Percentiles rank a stretch among this genome's conserved stretches.
Evolutionary conservation across 2,329 filamentous ascomycete species (phyloP).

Genomic region (Elsinoe arachidis): DNA sequence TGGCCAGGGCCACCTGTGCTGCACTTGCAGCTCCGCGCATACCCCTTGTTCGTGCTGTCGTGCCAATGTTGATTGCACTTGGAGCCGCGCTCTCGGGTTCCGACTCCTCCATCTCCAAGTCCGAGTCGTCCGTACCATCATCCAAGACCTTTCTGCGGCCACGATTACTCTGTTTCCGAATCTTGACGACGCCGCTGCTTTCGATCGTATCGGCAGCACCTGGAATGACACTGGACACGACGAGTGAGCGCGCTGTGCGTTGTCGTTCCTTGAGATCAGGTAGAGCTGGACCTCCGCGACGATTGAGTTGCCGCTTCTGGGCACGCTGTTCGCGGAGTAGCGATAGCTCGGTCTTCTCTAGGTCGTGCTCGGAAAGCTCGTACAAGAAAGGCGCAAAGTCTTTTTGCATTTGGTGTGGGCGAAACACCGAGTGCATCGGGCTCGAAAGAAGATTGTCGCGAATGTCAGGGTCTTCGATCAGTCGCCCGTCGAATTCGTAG

Average conservation of each 20-base stretch:
- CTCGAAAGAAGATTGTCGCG: slow-evolving; percentile 77
- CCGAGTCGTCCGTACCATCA: slow-evolving; percentile 67
- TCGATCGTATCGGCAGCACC: slow-evolving; percentile 73
- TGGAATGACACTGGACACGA: slow-evolving; percentile 87
- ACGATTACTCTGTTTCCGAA: slow-evolving; percentile 33
- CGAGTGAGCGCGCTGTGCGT: slow-evolving; percentile 81
- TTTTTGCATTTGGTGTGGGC: slow-evolving; percentile 85
- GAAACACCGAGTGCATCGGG: slow-evolving; percentile 72
- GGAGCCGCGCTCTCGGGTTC: slow-evolving; percentile 72
- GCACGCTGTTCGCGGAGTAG: slow-evolving; percentile 88
- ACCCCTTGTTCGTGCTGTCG: slow-evolving; percentile 75
- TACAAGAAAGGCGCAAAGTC: slow-evolving; percentile 91
- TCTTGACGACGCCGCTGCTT: slow-evolving; percentile 78
- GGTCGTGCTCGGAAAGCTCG: slow-evolving; percentile 80
- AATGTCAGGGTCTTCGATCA: slow-evolving; percentile 85
- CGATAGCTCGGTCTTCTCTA: slow-evolving; percentile 84
- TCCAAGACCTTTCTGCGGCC: slow-evolving; percentile 46
- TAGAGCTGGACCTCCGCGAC: slow-evolving; percentile 80
- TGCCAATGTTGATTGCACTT: slow-evolving; percentile 55
- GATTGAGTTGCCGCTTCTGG: slow-evolving; percentile 91
- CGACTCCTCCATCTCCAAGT: slow-evolving; percentile 86
- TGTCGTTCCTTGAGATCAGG: slow-evolving; percentile 96
- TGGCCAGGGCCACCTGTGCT: slow-evolving; percentile 76
- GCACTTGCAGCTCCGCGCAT: slow-evolving; percentile 83
- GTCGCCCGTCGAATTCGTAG: slow-evolving; percentile 89